Base-by-base conservation (phyloP, 805 yeast species). In the Komagataella mondaviorum region DNA sequence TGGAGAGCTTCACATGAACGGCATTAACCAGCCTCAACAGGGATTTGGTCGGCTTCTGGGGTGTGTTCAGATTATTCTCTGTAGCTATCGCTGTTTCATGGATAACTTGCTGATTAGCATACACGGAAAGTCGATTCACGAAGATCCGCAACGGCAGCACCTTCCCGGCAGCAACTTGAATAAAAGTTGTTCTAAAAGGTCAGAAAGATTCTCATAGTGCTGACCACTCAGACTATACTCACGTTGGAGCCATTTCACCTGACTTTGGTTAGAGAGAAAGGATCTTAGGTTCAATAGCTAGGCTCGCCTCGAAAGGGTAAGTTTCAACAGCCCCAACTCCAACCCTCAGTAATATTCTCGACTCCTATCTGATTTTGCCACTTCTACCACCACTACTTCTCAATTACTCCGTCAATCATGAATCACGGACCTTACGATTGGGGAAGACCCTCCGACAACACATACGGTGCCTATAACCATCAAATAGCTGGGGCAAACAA, bases 371-470 rank as follows among this genome's bases (percentile, higher is more conserved):
- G 39, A 30, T 30, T 30, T 30, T 30, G 39, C 39, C 46, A 44
- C 46, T 44, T 17, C 23, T 44, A 18, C 20, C 20, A 16, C 46
- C 46, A 17, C 20, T n/a, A 17, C 20, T n/a, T 8, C 20, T 17
- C 23, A 4, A 17, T 10, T 17, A 18, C 23, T n/a, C 10, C 12
- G 23, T 44, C 46, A 43, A 43, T 17, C 18, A 93, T 91, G 99
- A 86, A 91, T 62, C 98, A 93, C 88, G 87, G 85, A 74, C 98
- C 96, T 56, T 81, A 75, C 60, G 75, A 76, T 59, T 91, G 99
- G 99, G 99, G 98, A 20, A 86, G 97, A 70, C 98, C 98, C 53
- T 74, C 84, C 45, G 81, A 85, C 63, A 80, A 77, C 47, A 75
- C 81, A 1, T 93, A 93, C 61, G 99, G 99, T 16, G 64, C 71